These are phyloP conservation scores for Phytophthora sp. DNA, from an alignment of 352 stramenopile genomes.

Conservation along the genomic window DNA sequence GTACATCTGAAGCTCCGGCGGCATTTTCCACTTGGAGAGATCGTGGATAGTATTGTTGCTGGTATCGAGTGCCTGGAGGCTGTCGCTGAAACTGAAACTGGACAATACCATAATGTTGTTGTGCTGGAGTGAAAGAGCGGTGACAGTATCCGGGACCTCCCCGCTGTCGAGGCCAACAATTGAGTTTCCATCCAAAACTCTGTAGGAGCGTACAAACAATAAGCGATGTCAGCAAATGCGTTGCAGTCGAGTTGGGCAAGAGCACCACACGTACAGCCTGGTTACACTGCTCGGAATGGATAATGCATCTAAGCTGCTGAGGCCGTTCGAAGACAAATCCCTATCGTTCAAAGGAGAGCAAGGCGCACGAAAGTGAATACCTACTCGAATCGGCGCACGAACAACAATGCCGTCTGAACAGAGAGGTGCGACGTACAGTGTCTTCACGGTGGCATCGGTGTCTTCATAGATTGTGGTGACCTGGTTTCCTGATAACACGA, in stretches of 20 bases:
- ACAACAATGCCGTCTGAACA: conserved; percentile 15
- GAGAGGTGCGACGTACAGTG: conserved; percentile 22
- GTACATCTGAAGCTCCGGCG: conserved; percentile 33
- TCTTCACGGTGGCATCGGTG: conserved; percentile 29
- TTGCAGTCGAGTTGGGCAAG: not conserved
- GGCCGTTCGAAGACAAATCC: conserved; percentile 37
- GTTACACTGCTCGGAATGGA: conserved; percentile 32
- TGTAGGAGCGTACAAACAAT: conserved; percentile 11
- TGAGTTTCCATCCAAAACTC: conserved; percentile 33
- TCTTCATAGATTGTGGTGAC: conserved; percentile 40
- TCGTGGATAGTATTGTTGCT: conserved; percentile 35
- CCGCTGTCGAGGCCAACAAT: conserved; percentile 15
- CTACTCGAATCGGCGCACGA: not conserved
- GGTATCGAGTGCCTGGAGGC: conserved; percentile 29
- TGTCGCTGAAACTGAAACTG: conserved; percentile 32
- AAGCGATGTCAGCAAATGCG: not conserved
- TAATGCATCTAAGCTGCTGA: conserved; percentile 29
- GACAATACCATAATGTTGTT: conserved; percentile 30
- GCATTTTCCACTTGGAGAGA: conserved; percentile 42
- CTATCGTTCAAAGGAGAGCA: conserved; percentile 12
- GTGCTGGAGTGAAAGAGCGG: conserved; percentile 30
- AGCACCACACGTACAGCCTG: conserved; percentile 18
- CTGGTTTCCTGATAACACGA: conserved; percentile 32
- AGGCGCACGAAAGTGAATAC: not conserved
- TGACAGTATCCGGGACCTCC: conserved; percentile 31